Evolutionary conservation across 371 early-diverging fungal species (phyloP).

Genomic region (Mucor piriformis): DNA sequence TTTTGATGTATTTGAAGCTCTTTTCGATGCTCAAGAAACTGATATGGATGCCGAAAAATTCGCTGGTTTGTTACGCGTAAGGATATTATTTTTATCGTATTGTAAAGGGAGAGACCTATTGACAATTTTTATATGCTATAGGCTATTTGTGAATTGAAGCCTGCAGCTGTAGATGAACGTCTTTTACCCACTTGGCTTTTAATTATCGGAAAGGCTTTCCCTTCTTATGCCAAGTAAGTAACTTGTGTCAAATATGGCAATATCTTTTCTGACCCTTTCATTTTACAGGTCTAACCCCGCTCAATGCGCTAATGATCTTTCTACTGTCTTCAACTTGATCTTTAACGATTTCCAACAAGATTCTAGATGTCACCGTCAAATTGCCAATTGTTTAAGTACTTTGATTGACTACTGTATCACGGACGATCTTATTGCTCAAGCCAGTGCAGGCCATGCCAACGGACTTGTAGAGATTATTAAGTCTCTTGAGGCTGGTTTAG

Average conservation of each 20-base stretch:
- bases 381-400: conserved; percentile 70
- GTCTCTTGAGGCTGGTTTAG: conserved; percentile 61
- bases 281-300: conserved; percentile 42
- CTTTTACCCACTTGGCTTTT: conserved; percentile 87
- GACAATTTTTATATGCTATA: conserved; percentile 30
- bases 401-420: conserved; percentile 74
- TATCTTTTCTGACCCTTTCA: background rate
- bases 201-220: conserved; percentile 77
- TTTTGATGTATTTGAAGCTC: conserved; percentile 78
- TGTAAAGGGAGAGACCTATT: conserved; percentile 7
- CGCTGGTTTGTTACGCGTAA: conserved; percentile 47
- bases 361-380: conserved; percentile 51
- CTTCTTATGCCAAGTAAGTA: conserved; percentile 59
- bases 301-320: conserved; percentile 58
- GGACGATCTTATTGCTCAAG: conserved; percentile 64
- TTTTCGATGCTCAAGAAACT: conserved; percentile 60
- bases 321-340: conserved; percentile 70
- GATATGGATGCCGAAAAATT: conserved; percentile 66
- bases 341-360: conserved; percentile 78
- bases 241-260: background rate
- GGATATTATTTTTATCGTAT: conserved; percentile 26
- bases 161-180: conserved; percentile 81
- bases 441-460: conserved; percentile 40
- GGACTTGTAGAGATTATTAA: conserved; percentile 55
- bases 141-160: conserved; percentile 79